Base-by-base conservation (phyloP, 805 yeast genomes). In the Saccharomycopsis oosterbeekiorum region DNA sequence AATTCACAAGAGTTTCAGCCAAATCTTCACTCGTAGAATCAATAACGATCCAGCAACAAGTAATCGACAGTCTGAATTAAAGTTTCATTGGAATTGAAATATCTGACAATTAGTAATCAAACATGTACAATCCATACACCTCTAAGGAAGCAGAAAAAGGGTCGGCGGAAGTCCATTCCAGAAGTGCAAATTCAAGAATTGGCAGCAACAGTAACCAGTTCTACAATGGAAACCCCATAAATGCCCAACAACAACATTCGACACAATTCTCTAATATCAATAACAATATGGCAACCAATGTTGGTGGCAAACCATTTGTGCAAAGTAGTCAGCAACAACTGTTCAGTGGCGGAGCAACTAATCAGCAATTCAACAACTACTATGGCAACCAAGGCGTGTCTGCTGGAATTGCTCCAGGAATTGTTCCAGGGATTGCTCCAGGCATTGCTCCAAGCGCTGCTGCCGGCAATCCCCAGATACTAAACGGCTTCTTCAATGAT, bases 401-500 rank as follows among this genome's bases (percentile, higher is more conserved):
- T 21, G 29, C 34, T 10, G 34, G 34, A 21, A 9, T 47, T 24
- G n/a, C 15, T 3, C 53, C 24, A 4, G 34, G 53, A 3, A 4
- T 11, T n/a, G n/a, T n/a, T n/a, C n/a, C n/a, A n/a, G n/a, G n/a
- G n/a, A n/a, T n/a, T n/a, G n/a, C n/a, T n/a, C n/a, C n/a, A n/a
- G n/a, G n/a, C n/a, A 21, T 24, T 17, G 26, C 51, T 19, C 2
- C 51, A 4, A 19, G 12, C 34, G n/a, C 5, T 21, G 34, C 34
- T 29, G 34, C 6, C 34, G 34, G n/a, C 2, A 47, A 47, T 47
- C 53, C 53, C 14, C 53, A 47, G 53, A 47, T 47, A 47, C 53
- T 47, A 21, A 56, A 56, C 53, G 72, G 75, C 64, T 77, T 89
- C 65, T 80, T 90, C 71, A 82, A 80, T 65, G 96, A 89, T 70